These are phyloP conservation scores for Cynanchum wilfordii DNA, from an alignment of 257 asterid species.

Conservation along the genomic window DNA sequence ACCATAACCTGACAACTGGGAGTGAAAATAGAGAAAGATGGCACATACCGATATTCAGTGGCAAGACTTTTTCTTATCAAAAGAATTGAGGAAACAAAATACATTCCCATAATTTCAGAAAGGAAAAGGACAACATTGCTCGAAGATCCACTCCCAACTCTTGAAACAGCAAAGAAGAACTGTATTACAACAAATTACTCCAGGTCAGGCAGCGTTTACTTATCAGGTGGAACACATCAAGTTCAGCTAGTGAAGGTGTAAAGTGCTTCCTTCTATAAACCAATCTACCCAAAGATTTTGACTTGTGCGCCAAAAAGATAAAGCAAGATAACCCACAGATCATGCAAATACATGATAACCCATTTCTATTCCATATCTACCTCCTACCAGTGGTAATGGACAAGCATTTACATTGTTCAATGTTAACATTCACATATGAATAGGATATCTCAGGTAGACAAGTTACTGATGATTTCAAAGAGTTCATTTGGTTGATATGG, in stretches of 20 bases:
- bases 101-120: constrained; percentile 99
- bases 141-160: constrained; percentile 99
- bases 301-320: not conserved
- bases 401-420: not conserved
- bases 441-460: not conserved
- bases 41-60: constrained; percentile 74
- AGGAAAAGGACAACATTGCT: constrained; percentile 98
- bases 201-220: constrained; percentile 5
- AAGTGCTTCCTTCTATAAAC: not conserved
- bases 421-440: not conserved
- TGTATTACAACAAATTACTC: constrained; percentile 34
- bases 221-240: not conserved
- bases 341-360: not conserved
- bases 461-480: not conserved
- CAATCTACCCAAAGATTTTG: not conserved
- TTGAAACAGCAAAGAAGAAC: constrained; percentile 97
- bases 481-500: not conserved
- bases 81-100: constrained; percentile 86
- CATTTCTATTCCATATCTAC: not conserved
- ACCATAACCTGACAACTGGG: not conserved
- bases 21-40: not conserved
- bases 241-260: not conserved
- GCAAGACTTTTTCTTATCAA: constrained; percentile 95
- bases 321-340: constrained; percentile 5
- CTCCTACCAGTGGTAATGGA: not conserved